Percentiles rank a stretch among this genome's conserved stretches.
Evolutionary conservation across 345 rosid species (phyloP).

Genomic region (Murraya paniculata): DNA sequence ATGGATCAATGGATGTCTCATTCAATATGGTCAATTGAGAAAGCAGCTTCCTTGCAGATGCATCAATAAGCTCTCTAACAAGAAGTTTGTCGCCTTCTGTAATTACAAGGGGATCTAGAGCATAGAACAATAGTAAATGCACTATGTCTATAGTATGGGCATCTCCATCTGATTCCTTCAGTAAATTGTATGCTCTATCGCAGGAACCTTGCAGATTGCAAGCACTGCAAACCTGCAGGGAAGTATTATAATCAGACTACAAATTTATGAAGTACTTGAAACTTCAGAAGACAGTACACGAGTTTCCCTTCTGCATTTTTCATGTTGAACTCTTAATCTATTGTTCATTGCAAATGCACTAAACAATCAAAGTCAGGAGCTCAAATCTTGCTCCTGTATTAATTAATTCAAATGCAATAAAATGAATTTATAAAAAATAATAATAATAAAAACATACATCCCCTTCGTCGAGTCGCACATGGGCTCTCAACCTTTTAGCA

Average conservation of each 20-base stretch:
- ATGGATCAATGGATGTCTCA: slow-evolving; percentile 52
- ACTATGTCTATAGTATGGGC: slow-evolving; percentile 88
- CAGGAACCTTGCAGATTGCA: slow-evolving; percentile 85
- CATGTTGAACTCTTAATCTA: not conserved
- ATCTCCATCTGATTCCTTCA: slow-evolving; percentile 62
- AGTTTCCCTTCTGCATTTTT: not conserved
- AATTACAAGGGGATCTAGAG: slow-evolving; percentile 67
- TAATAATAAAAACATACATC: slow-evolving; percentile 51
- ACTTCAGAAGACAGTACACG: not conserved
- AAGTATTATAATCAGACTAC: slow-evolving; percentile 16
- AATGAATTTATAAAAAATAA: not conserved
- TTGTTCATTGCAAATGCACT: not conserved
- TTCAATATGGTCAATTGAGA: slow-evolving; percentile 68
- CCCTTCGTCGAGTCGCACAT: slow-evolving; percentile 64
- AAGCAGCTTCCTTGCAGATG: slow-evolving; percentile 66
- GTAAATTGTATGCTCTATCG: slow-evolving; percentile 81
- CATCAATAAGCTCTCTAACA: slow-evolving; percentile 50
- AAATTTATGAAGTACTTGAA: not conserved
- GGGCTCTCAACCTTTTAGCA: slow-evolving; percentile 78
- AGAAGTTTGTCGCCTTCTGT: slow-evolving; percentile 50
- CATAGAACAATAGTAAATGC: slow-evolving; percentile 60
- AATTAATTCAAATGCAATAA: not conserved
- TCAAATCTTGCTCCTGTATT: too few relatives aligned
- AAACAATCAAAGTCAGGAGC: not conserved
- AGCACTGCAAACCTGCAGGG: slow-evolving; percentile 65